Evolutionary conservation across 345 rosid genomes (phyloP), one percentile per base, ranked within the genome.

Genomic region (Viola odorata): DNA sequence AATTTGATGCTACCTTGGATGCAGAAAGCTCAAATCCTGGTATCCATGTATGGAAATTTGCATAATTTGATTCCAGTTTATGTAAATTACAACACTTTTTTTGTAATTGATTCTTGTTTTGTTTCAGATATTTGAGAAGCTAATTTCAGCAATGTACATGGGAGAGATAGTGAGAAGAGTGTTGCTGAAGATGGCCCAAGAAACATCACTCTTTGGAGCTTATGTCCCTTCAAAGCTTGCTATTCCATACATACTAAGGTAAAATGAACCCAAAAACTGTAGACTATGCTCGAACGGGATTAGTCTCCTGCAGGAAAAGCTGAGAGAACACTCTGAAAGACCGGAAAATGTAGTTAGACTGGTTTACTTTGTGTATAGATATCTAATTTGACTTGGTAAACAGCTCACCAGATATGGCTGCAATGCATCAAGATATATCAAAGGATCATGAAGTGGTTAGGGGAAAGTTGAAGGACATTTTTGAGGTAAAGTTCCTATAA

Each of bases 111-210:
- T 51, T 52, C 57, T 3, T 57, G 12, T 44, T 41, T 47, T 48
- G 13, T 62, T 55, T 9, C 66, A 85, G 91, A 82, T 70, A 2
- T 88, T 80, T 49, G 86, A 82, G 74, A 88, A 84, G 72, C 72
- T 85, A 50, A 69, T 78, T 45, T 74, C 91, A 4, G 92, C 78
- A 54, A 80, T 76, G 71, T 82, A 82, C 71, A 66, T 88, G 73
- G 92, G 96, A 69, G 92, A 88, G 74, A 75, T 82, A 64, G 88
- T 80, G 67, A 80, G 96, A 76, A 82, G 86, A 71, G 87, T 88
- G 6, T 66, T 85, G 37, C 70, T 80, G 40, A 79, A 58, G 68
- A 78, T 88, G 88, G 85, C 88, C 16, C 50, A 67, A 47, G 86
- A 88, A 60, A 64, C 88, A 55, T 73, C 73, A 14, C 68, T 88